Percentiles rank a stretch among this genome's conserved stretches.
Evolutionary conservation across 2,329 filamentous ascomycete species (phyloP).

Genomic region (Pseudocercospora cruenta): DNA sequence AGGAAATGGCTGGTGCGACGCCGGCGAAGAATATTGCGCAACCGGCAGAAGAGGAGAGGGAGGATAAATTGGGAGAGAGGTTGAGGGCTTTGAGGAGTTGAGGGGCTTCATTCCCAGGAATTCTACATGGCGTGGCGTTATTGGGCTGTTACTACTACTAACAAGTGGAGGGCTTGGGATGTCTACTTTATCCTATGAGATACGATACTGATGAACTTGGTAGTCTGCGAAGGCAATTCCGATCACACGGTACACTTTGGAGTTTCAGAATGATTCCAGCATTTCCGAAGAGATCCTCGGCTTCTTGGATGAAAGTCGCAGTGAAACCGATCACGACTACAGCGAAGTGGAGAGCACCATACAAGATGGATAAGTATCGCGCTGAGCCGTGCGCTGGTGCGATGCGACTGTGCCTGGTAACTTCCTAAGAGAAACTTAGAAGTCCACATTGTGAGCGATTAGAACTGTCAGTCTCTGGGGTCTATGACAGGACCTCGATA

Average conservation of each 20-base stretch:
- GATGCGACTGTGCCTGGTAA: too few relatives aligned
- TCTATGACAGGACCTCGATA: too few relatives aligned
- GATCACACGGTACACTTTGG: too few relatives aligned
- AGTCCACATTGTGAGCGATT: too few relatives aligned
- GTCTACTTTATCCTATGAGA: neutral
- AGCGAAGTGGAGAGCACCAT: too few relatives aligned
- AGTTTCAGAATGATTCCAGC: neutral
- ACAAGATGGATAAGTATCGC: too few relatives aligned
- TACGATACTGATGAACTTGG: neutral
- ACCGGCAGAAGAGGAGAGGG: slow-evolving; percentile 71
- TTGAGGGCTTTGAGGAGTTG: slow-evolving; percentile 57
- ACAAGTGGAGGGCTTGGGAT: neutral
- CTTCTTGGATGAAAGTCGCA: too few relatives aligned
- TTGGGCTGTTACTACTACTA: neutral
- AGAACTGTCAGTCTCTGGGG: too few relatives aligned
- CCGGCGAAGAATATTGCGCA: slow-evolving; percentile 58
- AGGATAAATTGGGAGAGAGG: slow-evolving; percentile 70
- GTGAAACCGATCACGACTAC: too few relatives aligned
- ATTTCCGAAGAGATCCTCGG: neutral
- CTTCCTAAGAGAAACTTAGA: too few relatives aligned
- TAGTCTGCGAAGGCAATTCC: neutral
- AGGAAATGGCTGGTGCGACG: slow-evolving; percentile 68
- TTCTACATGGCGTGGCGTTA: neutral
- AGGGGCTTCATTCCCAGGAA: slow-evolving; percentile 2
- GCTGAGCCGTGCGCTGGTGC: too few relatives aligned